phyloP scores from a whole-genome alignment of 2,329 filamentous ascomycete species.

The Rhinocladiella mackenziei region DNA sequence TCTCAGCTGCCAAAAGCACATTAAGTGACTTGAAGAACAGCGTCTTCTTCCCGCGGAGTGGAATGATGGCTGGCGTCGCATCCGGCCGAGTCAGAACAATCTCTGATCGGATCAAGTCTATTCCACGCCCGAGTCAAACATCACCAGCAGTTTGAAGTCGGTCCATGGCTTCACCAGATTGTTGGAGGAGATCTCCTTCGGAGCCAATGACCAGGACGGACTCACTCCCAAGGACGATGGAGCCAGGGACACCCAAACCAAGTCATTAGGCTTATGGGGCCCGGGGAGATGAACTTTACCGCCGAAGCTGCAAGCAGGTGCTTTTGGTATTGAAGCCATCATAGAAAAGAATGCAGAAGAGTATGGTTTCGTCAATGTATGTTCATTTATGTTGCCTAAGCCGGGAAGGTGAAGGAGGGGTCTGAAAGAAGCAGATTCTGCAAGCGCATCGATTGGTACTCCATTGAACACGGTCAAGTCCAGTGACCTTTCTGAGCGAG shows the following conservation, averaged over 20 bases:
- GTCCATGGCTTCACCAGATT: slow-evolving; percentile 35
- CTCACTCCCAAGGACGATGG: neutral
- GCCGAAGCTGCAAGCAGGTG: slow-evolving; percentile 3
- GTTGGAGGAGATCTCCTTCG: slow-evolving; percentile 31
- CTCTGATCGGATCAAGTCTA: slow-evolving; percentile 37
- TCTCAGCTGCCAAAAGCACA: too few species aligned
- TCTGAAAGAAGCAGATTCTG: neutral
- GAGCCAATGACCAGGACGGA: neutral
- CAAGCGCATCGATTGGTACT: neutral
- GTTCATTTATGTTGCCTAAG: neutral
- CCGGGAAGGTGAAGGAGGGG: neutral
- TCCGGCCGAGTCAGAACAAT: slow-evolving; percentile 31
- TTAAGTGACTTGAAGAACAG: neutral
- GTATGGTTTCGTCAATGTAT: slow-evolving; percentile 2
- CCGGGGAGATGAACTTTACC: slow-evolving; percentile 3
- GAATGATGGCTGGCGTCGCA: slow-evolving; percentile 35
- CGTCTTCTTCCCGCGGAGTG: slow-evolving; percentile 33
- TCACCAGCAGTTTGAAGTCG: slow-evolving; percentile 31
- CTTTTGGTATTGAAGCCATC: slow-evolving; percentile 5
- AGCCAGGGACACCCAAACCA: neutral
- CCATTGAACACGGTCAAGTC: neutral
- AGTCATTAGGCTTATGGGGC: slow-evolving; percentile 1
- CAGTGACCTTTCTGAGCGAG: neutral
- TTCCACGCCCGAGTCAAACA: slow-evolving; percentile 30
- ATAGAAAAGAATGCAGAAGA: slow-evolving; percentile 1